These are phyloP conservation scores for Clonostachys chloroleuca DNA, from an alignment of 2,329 filamentous ascomycete species.

Conservation along the genomic window DNA sequence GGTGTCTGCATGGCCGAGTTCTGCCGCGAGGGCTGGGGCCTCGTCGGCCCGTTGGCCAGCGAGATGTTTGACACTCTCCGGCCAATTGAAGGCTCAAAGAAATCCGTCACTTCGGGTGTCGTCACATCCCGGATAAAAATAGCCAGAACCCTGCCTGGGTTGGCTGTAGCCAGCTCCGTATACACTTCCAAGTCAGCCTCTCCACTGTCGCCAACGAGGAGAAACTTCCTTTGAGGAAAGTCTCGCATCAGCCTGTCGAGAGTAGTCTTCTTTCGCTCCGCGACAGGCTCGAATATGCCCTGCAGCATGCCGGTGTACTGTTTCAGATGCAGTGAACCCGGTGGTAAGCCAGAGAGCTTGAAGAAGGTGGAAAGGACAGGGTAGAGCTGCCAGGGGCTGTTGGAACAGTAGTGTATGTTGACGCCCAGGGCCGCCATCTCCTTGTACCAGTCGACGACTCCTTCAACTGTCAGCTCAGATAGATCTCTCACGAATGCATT, in stretches of 20 bases:
- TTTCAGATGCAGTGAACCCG: conserved; percentile 90
- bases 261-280: conserved; percentile 87
- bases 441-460: conserved; percentile 87
- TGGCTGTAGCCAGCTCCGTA: conserved; percentile 81
- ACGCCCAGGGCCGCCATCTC: conserved; percentile 76
- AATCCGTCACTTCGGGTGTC: conserved; percentile 64
- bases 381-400: conserved; percentile 96
- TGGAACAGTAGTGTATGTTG: conserved; percentile 95
- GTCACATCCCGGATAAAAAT: conserved; percentile 97
- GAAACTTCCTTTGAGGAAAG: conserved; percentile 84
- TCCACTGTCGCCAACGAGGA: conserved; percentile 91
- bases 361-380: conserved; percentile 87
- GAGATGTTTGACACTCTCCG: conserved; percentile 13
- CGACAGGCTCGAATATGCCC: conserved; percentile 95
- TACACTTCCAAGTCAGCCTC: conserved; percentile 97
- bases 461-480: conserved; percentile 74
- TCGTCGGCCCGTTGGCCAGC: conserved; percentile 7
- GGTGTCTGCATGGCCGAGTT: not conserved
- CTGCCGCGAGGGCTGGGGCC: not conserved
- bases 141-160: conserved; percentile 78
- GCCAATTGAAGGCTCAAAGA: conserved; percentile 65
- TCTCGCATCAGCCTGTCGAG: conserved; percentile 82
- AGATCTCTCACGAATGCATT: conserved; percentile 93
- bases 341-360: conserved; percentile 71
- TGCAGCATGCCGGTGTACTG: conserved; percentile 96